Percentiles rank a stretch among this genome's conserved stretches.
Evolutionary conservation across 2,329 filamentous ascomycete genomes (phyloP).

Genomic region (Arthrobotrys pseudoclavata): DNA sequence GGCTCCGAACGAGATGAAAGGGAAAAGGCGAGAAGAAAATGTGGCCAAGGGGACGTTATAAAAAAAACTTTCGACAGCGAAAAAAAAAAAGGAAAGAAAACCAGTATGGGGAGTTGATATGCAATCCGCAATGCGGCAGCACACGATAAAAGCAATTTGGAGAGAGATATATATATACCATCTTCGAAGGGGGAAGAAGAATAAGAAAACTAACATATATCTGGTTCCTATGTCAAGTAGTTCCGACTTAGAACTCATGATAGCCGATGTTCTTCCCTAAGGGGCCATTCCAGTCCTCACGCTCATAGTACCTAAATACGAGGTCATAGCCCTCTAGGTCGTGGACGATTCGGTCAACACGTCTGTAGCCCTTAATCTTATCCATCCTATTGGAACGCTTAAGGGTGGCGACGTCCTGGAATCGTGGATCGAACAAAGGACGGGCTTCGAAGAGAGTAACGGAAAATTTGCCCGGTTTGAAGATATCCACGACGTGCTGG

Average conservation of each 20-base stretch:
- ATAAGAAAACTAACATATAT: background rate
- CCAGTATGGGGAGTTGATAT: no score
- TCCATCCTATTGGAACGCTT: constrained; percentile 75
- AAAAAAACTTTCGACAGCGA: no score
- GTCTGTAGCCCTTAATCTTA: constrained; percentile 84
- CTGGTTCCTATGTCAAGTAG: background rate
- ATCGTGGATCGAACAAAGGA: constrained; percentile 68
- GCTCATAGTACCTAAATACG: constrained; percentile 95
- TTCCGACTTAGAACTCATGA: constrained; percentile 50
- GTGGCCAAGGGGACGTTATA: background rate
- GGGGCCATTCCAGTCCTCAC: constrained; percentile 75
- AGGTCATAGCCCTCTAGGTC: constrained; percentile 97
- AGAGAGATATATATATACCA: background rate
- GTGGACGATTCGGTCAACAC: constrained; percentile 94
- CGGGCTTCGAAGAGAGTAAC: constrained; percentile 97
- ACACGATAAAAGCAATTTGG: background rate
- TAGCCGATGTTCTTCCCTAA: constrained; percentile 54
- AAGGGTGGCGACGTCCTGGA: constrained; percentile 67
- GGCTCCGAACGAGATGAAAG: background rate
- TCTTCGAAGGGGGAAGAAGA: background rate
- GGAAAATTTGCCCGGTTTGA: constrained; percentile 97
- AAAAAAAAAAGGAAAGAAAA: background rate
- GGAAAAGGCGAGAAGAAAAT: background rate
- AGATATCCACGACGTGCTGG: constrained; percentile 93
- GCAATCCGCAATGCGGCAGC: background rate